These are phyloP conservation scores for Dactylellina haptotyla DNA, from an alignment of 2,329 filamentous ascomycete species.

Conservation along the genomic window DNA sequence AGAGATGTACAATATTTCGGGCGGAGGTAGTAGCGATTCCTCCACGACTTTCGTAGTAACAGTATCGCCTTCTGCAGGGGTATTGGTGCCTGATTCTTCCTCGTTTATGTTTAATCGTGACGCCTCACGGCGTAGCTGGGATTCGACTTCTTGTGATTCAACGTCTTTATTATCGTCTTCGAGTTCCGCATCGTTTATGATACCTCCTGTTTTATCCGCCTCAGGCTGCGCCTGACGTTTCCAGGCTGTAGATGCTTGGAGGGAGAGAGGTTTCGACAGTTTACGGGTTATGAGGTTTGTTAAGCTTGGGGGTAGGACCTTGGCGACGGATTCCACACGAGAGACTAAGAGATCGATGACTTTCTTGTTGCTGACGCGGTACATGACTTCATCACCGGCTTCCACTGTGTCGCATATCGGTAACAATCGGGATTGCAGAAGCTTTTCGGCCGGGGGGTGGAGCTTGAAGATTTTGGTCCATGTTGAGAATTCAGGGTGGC, in stretches of 20 bases:
- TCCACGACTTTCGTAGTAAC: background rate
- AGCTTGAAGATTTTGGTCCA: conserved; percentile 62
- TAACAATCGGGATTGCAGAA: conserved; percentile 74
- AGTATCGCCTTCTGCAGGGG: background rate
- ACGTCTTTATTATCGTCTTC: conserved; percentile 23
- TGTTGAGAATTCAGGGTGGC: conserved; percentile 62
- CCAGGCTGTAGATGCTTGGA: conserved; percentile 26
- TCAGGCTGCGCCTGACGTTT: conserved; percentile 19
- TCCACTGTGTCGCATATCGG: conserved; percentile 83
- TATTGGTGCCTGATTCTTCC: conserved; percentile 22
- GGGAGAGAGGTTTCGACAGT: conserved; percentile 58
- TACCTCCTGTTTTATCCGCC: background rate
- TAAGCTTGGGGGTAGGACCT: conserved; percentile 27
- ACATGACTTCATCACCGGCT: conserved; percentile 85
- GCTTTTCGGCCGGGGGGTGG: conserved; percentile 60
- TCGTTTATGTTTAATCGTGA: conserved; percentile 46
- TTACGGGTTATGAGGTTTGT: conserved; percentile 33
- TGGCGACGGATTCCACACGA: conserved; percentile 43
- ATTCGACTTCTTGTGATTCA: conserved; percentile 68
- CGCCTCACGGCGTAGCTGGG: conserved; percentile 46
- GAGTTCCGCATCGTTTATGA: conserved; percentile 37
- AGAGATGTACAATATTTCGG: conserved; percentile 34
- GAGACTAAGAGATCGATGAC: conserved; percentile 64
- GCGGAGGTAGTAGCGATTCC: conserved; percentile 31
- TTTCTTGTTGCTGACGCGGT: conserved; percentile 78